Conservation (phyloP, 139 green algal genomes). For the Edaphochlamys debaryana region DNA sequence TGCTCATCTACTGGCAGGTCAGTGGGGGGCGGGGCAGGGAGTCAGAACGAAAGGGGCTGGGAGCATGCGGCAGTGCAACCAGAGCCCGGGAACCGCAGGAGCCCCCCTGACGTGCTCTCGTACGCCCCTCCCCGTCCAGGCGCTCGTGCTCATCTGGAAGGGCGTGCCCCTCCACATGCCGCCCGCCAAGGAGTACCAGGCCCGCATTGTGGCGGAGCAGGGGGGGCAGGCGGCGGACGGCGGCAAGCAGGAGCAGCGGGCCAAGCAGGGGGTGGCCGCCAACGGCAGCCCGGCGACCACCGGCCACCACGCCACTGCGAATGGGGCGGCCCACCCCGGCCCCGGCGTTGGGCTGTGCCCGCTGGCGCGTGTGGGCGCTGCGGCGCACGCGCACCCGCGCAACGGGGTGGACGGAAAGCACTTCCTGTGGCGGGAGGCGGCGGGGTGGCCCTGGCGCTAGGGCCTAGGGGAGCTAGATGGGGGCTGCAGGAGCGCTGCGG, state of each 20-base stretch:
- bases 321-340: neutral
- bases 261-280: too few relatives aligned
- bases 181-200: constrained; percentile 50
- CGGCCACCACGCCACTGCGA: neutral
- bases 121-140: too few relatives aligned
- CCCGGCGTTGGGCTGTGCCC: neutral
- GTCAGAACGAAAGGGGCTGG: too few relatives aligned
- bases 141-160: constrained; percentile 78
- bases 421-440: constrained; percentile 62
- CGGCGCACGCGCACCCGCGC: constrained; percentile 32
- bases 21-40: too few relatives aligned
- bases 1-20: constrained; percentile 92
- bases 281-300: neutral
- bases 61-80: too few relatives aligned
- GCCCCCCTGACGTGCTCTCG: too few relatives aligned
- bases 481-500: too few relatives aligned
- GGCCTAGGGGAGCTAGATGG: neutral
- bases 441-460: constrained; percentile 64
- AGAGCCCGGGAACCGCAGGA: too few relatives aligned
- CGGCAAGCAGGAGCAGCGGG: too few relatives aligned
- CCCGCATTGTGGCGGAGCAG: neutral
- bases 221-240: neutral
- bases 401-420: constrained; percentile 33
- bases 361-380: neutral
- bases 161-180: constrained; percentile 70